Base-by-base conservation (phyloP, 108 stramenopile species). In the Discostella pseudostelligera region DNA sequence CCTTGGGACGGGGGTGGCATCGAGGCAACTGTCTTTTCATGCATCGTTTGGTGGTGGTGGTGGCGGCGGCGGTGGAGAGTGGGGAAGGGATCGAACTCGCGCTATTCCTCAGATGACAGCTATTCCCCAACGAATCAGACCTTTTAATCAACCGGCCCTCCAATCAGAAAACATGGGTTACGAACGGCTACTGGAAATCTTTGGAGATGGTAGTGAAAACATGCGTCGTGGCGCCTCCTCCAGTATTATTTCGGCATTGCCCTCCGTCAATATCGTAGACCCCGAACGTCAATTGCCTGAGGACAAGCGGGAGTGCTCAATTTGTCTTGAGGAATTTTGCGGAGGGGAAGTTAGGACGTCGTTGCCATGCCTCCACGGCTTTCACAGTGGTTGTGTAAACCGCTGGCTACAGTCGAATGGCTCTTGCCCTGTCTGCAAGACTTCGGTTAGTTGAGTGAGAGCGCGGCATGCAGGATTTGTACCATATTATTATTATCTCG, bases 291-390 rank as follows among this genome's bases (percentile, higher is more conserved):
- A 83, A 21, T 56, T 88, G 8, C 84, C 83, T 1, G 74, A 79
- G 32, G 85, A 85, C 46, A 60, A 72, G 11, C 69, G 81, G 7
- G 70, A 85, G 49, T 96, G 93, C 69, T 58, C 67, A 22, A 87
- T 96, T 22, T 96, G 95, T 56, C 65, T 96, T 22, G 88, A 87
- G 44, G 86, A 93, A 40, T 94, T 90, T 72, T 55, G 80, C 42
- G 22, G 45, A 21, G 89, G 85, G 1, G 90, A 96, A 16, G 56
- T 40, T 50, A 77, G 93, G 25, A 92, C 81, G 37, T 78, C 74
- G 25, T 69, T 96, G 54, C 90, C 87, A 0, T 96, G 95, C 64
- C 59, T 85, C 26, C 95, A 96, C 73, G 87, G 81, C 10, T 96
- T 91, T 80, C 95, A 96, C 73, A 50, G 28, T n/a, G 65, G 60